These are phyloP conservation scores for Kodamaea sp. DNA, from an alignment of 1,139 yeast species.

Conservation along the genomic window DNA sequence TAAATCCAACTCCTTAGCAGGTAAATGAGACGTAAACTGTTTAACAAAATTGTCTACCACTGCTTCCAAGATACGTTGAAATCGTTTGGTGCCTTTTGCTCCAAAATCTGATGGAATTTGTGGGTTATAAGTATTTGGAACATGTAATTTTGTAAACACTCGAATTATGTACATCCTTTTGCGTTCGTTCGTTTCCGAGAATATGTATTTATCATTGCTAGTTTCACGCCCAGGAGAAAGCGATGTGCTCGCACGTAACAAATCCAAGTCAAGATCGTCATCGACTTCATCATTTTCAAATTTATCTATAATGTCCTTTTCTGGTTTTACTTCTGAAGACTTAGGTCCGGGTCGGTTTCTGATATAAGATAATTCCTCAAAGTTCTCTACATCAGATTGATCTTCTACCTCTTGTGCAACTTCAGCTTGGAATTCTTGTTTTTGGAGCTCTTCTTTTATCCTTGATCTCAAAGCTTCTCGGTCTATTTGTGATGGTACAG, in stretches of 20 bases:
- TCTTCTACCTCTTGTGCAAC: background rate
- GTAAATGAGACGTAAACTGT: conserved; percentile 6
- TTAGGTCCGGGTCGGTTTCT: too few species aligned
- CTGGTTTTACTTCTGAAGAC: background rate
- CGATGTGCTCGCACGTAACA: conserved; percentile 1
- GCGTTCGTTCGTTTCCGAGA: conserved; percentile 26
- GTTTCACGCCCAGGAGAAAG: background rate
- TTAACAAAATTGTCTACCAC: conserved; percentile 10
- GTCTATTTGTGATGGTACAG: conserved; percentile 3
- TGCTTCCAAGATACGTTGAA: conserved; percentile 17
- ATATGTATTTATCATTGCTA: conserved; percentile 14
- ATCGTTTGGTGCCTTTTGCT: conserved; percentile 30
- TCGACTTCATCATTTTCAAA: conserved; percentile 9
- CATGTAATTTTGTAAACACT: conserved; percentile 29
- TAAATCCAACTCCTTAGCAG: conserved; percentile 6
- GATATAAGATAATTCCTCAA: too few species aligned
- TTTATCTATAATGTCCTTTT: background rate
- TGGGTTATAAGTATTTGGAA: conserved; percentile 12
- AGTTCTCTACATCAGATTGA: too few species aligned
- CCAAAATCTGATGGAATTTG: conserved; percentile 24
- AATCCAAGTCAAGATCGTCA: conserved; percentile 11
- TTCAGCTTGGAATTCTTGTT: background rate
- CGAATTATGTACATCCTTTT: conserved; percentile 30
- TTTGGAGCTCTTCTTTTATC: conserved; percentile 3
- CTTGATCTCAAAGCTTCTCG: conserved; percentile 1